Evolutionary conservation across 805 yeast genomes (phyloP).

Genomic region (Scheffersomyces amazonensis): DNA sequence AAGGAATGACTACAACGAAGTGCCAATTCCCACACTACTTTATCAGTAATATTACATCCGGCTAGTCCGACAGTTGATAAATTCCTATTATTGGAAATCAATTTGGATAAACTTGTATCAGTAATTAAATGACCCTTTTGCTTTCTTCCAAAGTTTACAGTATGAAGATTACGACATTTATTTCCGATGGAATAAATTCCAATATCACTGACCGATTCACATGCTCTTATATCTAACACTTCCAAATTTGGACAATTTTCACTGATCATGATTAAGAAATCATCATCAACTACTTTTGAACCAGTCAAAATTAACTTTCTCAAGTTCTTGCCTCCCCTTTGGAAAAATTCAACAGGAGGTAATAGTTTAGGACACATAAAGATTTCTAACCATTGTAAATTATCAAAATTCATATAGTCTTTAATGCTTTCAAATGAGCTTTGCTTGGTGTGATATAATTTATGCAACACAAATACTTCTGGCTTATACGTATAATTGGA

Average conservation of each 20-base stretch:
- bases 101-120: constrained; percentile 59
- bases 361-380: constrained; percentile 75
- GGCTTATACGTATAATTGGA: constrained; percentile 16
- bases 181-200: constrained; percentile 69
- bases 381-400: constrained; percentile 68
- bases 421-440: constrained; percentile 49
- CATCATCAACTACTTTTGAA: constrained; percentile 58
- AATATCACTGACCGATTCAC: constrained; percentile 72
- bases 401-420: constrained; percentile 38
- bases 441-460: constrained; percentile 55
- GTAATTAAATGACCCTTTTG: constrained; percentile 64
- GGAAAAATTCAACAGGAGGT: constrained; percentile 44
- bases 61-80: constrained; percentile 80
- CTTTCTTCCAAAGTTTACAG: constrained; percentile 81
- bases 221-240: constrained; percentile 76
- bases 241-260: constrained; percentile 56
- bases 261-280: constrained; percentile 50
- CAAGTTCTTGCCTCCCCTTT: constrained; percentile 18
- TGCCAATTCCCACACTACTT: constrained; percentile 78
- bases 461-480: constrained; percentile 61
- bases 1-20: constrained; percentile 44
- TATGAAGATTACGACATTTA: constrained; percentile 53
- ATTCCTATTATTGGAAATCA: constrained; percentile 51
- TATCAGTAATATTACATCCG: constrained; percentile 79
- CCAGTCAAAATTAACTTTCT: constrained; percentile 68